Percentiles rank a stretch among this genome's conserved stretches.
Evolutionary conservation across 192 early-diverging fungal species (phyloP).

Genomic region (Entomortierella parvispora): DNA sequence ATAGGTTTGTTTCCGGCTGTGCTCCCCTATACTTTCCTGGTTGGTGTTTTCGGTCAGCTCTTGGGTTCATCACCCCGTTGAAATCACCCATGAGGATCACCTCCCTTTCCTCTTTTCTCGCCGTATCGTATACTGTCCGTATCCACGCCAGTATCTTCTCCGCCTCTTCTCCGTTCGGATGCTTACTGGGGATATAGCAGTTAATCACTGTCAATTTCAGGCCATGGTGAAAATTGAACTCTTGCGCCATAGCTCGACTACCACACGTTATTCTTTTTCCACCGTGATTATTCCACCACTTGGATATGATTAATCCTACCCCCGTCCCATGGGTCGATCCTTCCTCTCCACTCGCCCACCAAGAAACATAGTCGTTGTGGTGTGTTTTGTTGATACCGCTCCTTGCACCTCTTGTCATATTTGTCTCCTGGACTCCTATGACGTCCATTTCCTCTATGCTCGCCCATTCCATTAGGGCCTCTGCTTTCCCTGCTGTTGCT

Average conservation of each 20-base stretch:
- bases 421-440: not conserved
- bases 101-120: no score
- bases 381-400: not conserved
- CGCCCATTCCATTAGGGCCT: not conserved
- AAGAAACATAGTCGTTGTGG: not conserved
- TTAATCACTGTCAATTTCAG: slow-evolving; percentile 8
- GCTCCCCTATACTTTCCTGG: no score
- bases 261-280: not conserved
- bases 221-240: slow-evolving; percentile 8
- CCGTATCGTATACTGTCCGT: no score
- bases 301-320: slow-evolving; percentile 3
- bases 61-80: no score
- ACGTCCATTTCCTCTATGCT: not conserved
- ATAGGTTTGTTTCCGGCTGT: no score
- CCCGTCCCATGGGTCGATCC: not conserved
- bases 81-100: no score
- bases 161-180: not conserved
- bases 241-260: not conserved
- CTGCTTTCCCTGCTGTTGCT: not conserved
- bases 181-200: slow-evolving; percentile 2
- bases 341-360: slow-evolving; percentile 2
- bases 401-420: not conserved
- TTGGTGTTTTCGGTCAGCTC: no score
- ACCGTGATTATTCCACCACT: not conserved
- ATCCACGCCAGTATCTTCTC: not conserved